phyloP scores from a whole-genome alignment of 2,329 filamentous ascomycete species.

The Colletotrichum melonis region DNA sequence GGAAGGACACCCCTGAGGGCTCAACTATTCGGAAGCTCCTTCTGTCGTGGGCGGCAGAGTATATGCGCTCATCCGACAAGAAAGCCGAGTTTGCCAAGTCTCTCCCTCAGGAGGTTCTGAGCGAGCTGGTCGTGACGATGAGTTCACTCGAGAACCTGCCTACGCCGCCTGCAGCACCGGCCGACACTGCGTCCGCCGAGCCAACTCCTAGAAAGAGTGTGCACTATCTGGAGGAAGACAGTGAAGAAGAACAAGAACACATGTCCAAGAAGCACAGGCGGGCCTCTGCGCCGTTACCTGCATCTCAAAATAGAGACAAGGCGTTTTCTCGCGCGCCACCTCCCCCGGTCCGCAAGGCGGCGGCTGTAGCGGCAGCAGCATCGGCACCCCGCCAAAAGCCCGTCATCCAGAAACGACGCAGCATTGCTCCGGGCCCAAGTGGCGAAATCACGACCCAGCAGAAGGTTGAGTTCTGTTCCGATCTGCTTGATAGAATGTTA shows the following conservation, averaged over 20 bases:
- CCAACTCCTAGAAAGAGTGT: constrained; percentile 56
- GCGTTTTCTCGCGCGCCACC: constrained; percentile 20
- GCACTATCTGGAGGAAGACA: constrained; percentile 59
- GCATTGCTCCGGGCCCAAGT: constrained; percentile 42
- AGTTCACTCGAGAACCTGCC: constrained; percentile 61
- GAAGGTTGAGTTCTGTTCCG: constrained; percentile 69
- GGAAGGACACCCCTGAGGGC: constrained; percentile 71
- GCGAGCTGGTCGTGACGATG: constrained; percentile 72
- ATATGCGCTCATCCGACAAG: constrained; percentile 68
- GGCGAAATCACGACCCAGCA: constrained; percentile 34
- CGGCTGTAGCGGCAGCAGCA: constrained; percentile 25
- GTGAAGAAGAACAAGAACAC: constrained; percentile 50
- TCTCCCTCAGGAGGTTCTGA: constrained; percentile 71
- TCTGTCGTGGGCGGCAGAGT: constrained; percentile 72
- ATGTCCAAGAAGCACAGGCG: constrained; percentile 56
- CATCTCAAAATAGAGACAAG: constrained; percentile 21
- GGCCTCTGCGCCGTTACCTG: constrained; percentile 47
- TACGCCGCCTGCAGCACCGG: constrained; percentile 37
- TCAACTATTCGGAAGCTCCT: constrained; percentile 69
- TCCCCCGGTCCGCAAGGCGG: constrained; percentile 43
- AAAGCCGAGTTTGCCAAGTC: constrained; percentile 69
- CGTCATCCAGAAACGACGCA: constrained; percentile 46
- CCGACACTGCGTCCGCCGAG: constrained; percentile 37
- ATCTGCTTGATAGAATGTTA: constrained; percentile 69
- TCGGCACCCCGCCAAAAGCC: constrained; percentile 47